A percentile compares a stretch with the other conserved stretches of the same genome.
These are phyloP conservation scores for Chalaropsis ovoidea DNA, from an alignment of 2,329 filamentous ascomycete species.

Conservation along the genomic window DNA sequence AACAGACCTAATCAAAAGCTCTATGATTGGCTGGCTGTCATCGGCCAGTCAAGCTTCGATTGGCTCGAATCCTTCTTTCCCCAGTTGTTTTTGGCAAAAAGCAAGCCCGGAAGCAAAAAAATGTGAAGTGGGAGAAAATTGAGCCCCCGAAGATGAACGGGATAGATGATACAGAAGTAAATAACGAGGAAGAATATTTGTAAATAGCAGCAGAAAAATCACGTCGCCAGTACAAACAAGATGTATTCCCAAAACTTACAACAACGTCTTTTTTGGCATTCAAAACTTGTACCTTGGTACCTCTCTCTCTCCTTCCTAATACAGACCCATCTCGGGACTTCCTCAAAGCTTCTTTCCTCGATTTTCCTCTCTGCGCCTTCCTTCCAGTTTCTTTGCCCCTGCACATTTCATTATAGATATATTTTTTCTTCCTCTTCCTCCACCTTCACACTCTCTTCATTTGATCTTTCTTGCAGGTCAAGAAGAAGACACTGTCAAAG, in stretches of 20 bases:
- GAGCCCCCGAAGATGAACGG: neutral
- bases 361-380: conserved; percentile 18
- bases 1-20: conserved; percentile 20
- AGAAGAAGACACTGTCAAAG: conserved; percentile 11
- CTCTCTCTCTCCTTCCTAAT: neutral
- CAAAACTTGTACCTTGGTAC: neutral
- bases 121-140: conserved; percentile 15
- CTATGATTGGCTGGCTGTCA: conserved; percentile 24
- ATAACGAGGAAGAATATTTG: conserved; percentile 1
- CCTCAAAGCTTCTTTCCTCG: conserved; percentile 13
- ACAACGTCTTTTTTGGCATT: too few species aligned
- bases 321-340: conserved; percentile 8
- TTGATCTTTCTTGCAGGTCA: conserved; percentile 12
- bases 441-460: conserved; percentile 1
- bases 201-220: neutral
- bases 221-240: neutral
- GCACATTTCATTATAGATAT: conserved; percentile 19
- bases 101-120: conserved; percentile 13
- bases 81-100: conserved; percentile 18
- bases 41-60: conserved; percentile 18
- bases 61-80: conserved; percentile 19
- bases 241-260: neutral
- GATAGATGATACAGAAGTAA: neutral
- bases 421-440: conserved; percentile 15
- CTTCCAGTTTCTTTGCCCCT: conserved; percentile 16